These are phyloP conservation scores for Cucurbita argyrosperma DNA, from an alignment of 306 rosid genomes.

Conservation along the genomic window DNA sequence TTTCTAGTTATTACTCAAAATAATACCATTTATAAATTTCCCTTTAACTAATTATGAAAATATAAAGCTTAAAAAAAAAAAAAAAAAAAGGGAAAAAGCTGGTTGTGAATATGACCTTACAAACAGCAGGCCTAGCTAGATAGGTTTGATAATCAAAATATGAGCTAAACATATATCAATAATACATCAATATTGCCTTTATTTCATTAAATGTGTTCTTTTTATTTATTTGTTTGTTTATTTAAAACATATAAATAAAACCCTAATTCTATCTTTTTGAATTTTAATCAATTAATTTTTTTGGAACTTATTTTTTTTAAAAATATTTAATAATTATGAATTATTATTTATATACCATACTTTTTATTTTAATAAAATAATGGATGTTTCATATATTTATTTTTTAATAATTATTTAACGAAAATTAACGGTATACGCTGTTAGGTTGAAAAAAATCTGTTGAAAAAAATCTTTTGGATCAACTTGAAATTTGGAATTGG, in stretches of 20 bases:
- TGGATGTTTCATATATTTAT: not conserved
- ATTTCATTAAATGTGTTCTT: not conserved
- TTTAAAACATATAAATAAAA: no score
- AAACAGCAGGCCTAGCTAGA: not conserved
- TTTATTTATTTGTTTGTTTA: no score
- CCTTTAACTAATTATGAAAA: not conserved
- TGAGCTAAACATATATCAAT: not conserved
- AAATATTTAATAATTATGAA: no score
- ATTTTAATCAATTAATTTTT: not conserved
- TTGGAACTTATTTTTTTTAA: no score
- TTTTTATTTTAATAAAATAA: no score
- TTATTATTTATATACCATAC: not conserved
- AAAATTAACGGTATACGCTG: no score
- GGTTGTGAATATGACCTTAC: not conserved
- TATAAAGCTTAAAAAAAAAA: not conserved
- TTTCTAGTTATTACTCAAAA: not conserved
- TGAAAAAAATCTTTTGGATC: no score
- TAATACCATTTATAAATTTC: not conserved
- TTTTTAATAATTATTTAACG: no score
- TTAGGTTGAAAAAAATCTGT: no score
- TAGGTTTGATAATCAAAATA: not conserved
- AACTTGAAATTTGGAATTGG: no score
- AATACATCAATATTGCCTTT: not conserved
- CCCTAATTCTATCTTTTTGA: not conserved
- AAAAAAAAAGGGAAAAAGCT: not conserved